These are phyloP conservation scores for Chaetomium sp. DNA, from an alignment of 2,329 filamentous ascomycete genomes.

Conservation along the genomic window DNA sequence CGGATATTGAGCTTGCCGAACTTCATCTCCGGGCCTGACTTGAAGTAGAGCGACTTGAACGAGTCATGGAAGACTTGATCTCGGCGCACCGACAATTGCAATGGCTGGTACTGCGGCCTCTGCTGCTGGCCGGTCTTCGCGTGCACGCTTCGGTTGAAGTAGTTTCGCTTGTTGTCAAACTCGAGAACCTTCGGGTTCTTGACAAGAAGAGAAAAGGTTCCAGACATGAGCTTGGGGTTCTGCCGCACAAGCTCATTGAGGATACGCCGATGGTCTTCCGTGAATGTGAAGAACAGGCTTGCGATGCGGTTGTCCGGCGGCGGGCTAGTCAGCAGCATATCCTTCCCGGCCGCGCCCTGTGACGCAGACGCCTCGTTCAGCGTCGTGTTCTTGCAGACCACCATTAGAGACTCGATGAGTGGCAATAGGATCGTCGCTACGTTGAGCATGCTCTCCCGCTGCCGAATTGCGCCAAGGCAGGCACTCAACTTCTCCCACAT, in stretches of 20 bases:
- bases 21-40: conserved; percentile 95
- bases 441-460: conserved; percentile 94
- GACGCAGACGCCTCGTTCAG: conserved; percentile 64
- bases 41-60: conserved; percentile 98
- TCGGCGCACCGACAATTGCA: conserved; percentile 87
- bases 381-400: conserved; percentile 97
- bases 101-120: conserved; percentile 65
- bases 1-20: conserved; percentile 97
- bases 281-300: conserved; percentile 93
- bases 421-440: conserved; percentile 94
- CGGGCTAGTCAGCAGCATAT: conserved; percentile 74
- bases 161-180: conserved; percentile 99
- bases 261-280: conserved; percentile 95
- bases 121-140: conserved; percentile 65
- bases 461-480: conserved; percentile 82
- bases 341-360: conserved; percentile 57
- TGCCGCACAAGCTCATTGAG: conserved; percentile 96
- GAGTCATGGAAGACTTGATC: conserved; percentile 98
- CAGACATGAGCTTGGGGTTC: conserved; percentile 97
- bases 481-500: conserved; percentile 92
- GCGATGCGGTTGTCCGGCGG: conserved; percentile 81
- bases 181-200: conserved; percentile 99
- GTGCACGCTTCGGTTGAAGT: conserved; percentile 94
- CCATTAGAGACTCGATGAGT: conserved; percentile 95
- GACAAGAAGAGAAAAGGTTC: conserved; percentile 91